Evolutionary conservation across 2,329 filamentous ascomycete genomes (phyloP).

Genomic region (Venturia nashicola): DNA sequence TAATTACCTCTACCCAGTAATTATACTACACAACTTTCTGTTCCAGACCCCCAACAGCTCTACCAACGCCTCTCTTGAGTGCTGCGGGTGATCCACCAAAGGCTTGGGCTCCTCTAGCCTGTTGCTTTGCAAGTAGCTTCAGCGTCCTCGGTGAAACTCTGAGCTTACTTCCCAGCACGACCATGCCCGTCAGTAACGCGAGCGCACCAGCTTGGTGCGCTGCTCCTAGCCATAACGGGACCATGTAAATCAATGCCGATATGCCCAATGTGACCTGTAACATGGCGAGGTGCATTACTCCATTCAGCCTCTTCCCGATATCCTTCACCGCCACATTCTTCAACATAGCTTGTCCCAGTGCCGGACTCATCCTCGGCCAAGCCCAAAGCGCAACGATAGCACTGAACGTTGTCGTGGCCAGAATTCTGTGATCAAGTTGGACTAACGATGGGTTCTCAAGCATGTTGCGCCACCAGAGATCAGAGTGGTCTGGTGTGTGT

Average conservation of each 20-base stretch:
- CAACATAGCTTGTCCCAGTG: conserved; percentile 37
- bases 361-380: conserved; percentile 58
- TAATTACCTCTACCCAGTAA: neutral
- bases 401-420: conserved; percentile 81
- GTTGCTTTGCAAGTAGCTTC: conserved; percentile 33
- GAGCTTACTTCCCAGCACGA: conserved; percentile 67
- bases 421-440: conserved; percentile 87
- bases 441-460: conserved; percentile 94
- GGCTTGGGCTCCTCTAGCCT: neutral
- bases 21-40: neutral
- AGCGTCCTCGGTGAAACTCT: conserved; percentile 58
- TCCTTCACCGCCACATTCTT: conserved; percentile 15
- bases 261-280: conserved; percentile 82
- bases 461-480: conserved; percentile 95
- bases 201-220: conserved; percentile 87
- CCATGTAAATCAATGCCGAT: conserved; percentile 82
- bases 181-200: conserved; percentile 67
- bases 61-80: neutral
- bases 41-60: neutral
- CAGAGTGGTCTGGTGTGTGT: conserved; percentile 61
- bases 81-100: neutral
- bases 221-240: conserved; percentile 76
- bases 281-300: conserved; percentile 70
- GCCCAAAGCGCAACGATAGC: conserved; percentile 66
- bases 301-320: conserved; percentile 57